Base-by-base conservation (phyloP, 306 rosid species). In the Quercus robur region DNA sequence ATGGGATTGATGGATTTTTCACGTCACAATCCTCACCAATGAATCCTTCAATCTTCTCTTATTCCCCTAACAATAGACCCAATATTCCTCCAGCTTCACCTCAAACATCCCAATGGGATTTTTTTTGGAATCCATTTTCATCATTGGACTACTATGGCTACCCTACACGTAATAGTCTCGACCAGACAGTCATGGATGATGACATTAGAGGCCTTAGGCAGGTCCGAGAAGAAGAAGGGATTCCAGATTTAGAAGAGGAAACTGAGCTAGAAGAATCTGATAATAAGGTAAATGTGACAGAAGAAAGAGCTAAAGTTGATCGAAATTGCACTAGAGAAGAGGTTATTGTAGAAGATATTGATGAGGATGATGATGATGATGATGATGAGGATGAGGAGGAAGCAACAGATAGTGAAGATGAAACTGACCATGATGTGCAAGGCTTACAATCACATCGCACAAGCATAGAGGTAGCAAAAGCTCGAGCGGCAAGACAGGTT, bases 111-210 rank as follows among this genome's bases (percentile, higher is more conserved):
- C 99, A 90, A 19, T 95, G 99, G 99, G 97, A 95, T 83, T 91
- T 86, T 80, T 91, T 91, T 66, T 95, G 99, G 98, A 91, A 95
- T 67, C 99, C 98, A 0, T 95, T 95, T 90, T 83, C 92, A 33
- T 89, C 99, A 19, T 58, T 93, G 67, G 97, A 93, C 82, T 78
- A 93, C 85, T 91, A 90, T 63, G 91, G 90, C 59, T 93, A 91
- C 85, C 93, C 96, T 68, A 86, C 84, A 41, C 64, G 41, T 63
- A 81, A 71, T 77, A 87, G 87, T 81, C 79, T 85, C 58, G 95
- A 86, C 4, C 89, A 83, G 44, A 77, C 62, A 25, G 73, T 77
- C 51, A 82, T 76, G 82, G 94, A 95, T 75, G 94, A 91, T 75
- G 98, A 91, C 55, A 83, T 78, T 12, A 81, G 90, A 84, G 97